phyloP scores from a whole-genome alignment of 441 rosid genomes.

The Viola pubescens region DNA sequence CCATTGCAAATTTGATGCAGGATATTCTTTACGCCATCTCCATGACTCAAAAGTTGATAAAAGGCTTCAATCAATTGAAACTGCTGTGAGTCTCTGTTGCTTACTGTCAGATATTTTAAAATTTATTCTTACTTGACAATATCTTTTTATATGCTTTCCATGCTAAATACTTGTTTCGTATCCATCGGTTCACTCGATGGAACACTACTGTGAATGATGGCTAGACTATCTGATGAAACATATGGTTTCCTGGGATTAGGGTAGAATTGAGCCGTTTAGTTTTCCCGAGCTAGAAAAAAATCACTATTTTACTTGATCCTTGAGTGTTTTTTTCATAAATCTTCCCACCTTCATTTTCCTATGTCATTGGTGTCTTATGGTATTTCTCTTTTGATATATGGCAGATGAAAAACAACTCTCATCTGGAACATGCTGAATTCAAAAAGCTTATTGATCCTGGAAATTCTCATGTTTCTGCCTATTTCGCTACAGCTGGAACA shows the following conservation, averaged over 20 bases:
- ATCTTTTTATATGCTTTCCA: background rate
- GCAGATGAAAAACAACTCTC: slow-evolving; percentile 54
- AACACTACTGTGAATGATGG: background rate
- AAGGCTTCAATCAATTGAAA: slow-evolving; percentile 86
- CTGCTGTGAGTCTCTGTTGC: slow-evolving; percentile 51
- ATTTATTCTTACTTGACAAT: background rate
- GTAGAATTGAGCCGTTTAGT: background rate
- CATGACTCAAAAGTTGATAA: slow-evolving; percentile 60
- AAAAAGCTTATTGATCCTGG: slow-evolving; percentile 72
- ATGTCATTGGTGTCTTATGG: background rate
- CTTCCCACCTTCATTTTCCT: background rate
- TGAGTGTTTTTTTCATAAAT: background rate
- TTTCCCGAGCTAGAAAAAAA: background rate
- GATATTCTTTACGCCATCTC: slow-evolving; percentile 70
- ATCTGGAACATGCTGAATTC: slow-evolving; percentile 54
- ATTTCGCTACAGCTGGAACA: slow-evolving; percentile 67
- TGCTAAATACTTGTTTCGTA: background rate
- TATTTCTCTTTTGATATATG: slow-evolving; percentile 8
- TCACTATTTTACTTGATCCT: background rate
- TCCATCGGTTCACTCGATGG: background rate
- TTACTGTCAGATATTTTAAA: background rate
- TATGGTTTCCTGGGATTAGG: background rate
- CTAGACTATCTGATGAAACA: background rate
- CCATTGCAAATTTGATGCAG: slow-evolving; percentile 33
- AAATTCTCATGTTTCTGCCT: slow-evolving; percentile 37